These are phyloP conservation scores for Zygosaccharomyces lentus DNA, from an alignment of 805 yeast species.

Conservation along the genomic window DNA sequence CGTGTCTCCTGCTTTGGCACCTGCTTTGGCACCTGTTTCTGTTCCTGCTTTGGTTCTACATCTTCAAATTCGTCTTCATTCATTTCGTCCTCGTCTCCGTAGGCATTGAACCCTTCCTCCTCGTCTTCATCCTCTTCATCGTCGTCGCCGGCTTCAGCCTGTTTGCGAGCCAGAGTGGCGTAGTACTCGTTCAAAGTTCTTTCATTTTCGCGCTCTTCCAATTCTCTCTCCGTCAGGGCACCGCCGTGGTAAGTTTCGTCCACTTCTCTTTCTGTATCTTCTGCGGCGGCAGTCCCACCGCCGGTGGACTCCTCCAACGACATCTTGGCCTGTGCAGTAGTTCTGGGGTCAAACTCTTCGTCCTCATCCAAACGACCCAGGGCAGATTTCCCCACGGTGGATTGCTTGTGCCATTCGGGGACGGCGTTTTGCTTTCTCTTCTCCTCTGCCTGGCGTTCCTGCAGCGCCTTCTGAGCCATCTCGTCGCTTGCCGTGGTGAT, in stretches of 20 bases:
- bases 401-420: constrained; percentile 93
- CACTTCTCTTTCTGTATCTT: constrained; percentile 12
- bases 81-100: constrained; percentile 31
- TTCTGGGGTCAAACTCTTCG: constrained; percentile 38
- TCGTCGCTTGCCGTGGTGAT: constrained; percentile 85
- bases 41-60: constrained; percentile 10
- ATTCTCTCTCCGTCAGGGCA: constrained; percentile 34
- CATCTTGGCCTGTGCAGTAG: constrained; percentile 22
- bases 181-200: constrained; percentile 73
- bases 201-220: constrained; percentile 63
- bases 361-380: constrained; percentile 53
- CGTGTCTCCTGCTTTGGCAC: background rate
- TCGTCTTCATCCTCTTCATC: constrained; percentile 47
- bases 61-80: constrained; percentile 26
- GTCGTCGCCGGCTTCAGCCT: constrained; percentile 57
- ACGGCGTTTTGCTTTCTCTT: constrained; percentile 85
- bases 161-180: constrained; percentile 68
- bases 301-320: constrained; percentile 17
- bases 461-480: constrained; percentile 59
- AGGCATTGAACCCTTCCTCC: constrained; percentile 43
- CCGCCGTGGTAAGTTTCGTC: constrained; percentile 20
- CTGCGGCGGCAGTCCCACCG: background rate
- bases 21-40: constrained; percentile 4
- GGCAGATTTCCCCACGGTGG: constrained; percentile 75
- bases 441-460: constrained; percentile 62